Evolutionary conservation across 2,329 filamentous ascomycete species (phyloP).

Genomic region (Ampelomyces quisqualis): DNA sequence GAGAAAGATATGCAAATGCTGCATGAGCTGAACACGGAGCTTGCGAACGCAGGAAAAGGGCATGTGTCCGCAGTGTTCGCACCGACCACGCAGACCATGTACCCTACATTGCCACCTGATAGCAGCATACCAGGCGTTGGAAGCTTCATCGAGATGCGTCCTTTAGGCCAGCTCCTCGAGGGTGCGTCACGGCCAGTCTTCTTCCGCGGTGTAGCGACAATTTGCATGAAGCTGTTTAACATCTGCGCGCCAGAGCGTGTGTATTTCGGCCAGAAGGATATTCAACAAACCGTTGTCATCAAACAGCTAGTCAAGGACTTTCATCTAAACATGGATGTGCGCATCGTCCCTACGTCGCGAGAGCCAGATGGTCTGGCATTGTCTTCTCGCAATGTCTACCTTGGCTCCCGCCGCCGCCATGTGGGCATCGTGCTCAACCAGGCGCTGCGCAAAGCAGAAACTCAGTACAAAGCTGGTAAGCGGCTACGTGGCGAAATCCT

Average conservation of each 20-base stretch:
- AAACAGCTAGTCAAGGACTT: conserved; percentile 86
- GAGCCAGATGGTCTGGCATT: conserved; percentile 82
- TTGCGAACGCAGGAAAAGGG: conserved; percentile 59
- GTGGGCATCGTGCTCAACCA: conserved; percentile 71
- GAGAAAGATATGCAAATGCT: conserved; percentile 70
- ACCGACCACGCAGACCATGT: conserved; percentile 80
- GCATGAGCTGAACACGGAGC: conserved; percentile 66
- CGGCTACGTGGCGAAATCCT: conserved; percentile 67
- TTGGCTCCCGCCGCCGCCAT: conserved; percentile 71
- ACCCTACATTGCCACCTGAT: conserved; percentile 75
- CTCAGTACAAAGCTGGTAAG: conserved; percentile 59
- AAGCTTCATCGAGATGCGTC: conserved; percentile 89
- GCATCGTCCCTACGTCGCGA: conserved; percentile 72
- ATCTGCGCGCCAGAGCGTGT: conserved; percentile 75
- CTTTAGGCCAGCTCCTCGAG: conserved; percentile 77
- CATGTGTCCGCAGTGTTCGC: conserved; percentile 82
- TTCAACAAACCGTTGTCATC: conserved; percentile 93
- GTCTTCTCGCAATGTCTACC: conserved; percentile 91
- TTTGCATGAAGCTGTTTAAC: conserved; percentile 93
- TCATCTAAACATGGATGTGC: conserved; percentile 71
- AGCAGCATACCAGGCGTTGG: conserved; percentile 74
- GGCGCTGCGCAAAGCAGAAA: conserved; percentile 70
- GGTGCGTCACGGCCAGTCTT: conserved; percentile 87
- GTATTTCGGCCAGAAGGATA: conserved; percentile 97
- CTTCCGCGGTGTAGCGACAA: conserved; percentile 92